Conservation (phyloP, 352 stramenopile genomes). For the Phytophthora pistaciae region DNA sequence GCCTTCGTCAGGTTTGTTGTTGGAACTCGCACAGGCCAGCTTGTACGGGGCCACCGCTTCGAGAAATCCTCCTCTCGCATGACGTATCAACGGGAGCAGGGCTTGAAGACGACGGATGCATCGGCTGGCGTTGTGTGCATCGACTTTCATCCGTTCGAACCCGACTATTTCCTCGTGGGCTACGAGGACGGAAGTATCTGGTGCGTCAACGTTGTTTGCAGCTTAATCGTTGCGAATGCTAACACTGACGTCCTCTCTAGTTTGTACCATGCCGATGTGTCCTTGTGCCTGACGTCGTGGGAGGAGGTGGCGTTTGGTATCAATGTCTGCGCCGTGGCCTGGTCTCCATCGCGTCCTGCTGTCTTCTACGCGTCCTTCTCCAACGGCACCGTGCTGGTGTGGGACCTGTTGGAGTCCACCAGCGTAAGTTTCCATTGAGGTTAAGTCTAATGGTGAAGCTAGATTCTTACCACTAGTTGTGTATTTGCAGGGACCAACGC, state of each 20-base stretch:
- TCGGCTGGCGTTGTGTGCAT: conserved; percentile 50
- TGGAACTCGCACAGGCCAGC: conserved; percentile 48
- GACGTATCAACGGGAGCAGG: conserved; percentile 30
- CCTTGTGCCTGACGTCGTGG: conserved; percentile 56
- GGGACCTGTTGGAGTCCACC: conserved; percentile 60
- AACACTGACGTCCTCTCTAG: conserved; percentile 21
- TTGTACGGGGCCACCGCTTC: conserved; percentile 58
- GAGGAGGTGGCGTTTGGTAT: conserved; percentile 55
- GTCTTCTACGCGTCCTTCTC: conserved; percentile 71
- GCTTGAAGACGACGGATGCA: conserved; percentile 3
- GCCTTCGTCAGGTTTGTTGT: conserved; percentile 51
- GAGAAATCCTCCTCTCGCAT: conserved; percentile 27
- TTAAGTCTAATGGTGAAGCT: background rate
- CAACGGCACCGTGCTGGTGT: conserved; percentile 54
- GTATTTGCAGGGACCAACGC: conserved; percentile 32
- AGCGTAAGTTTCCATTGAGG: conserved; percentile 25
- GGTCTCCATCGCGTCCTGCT: conserved; percentile 58
- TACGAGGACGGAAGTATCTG: conserved; percentile 69
- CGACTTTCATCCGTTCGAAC: conserved; percentile 59
- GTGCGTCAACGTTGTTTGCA: conserved; percentile 17
- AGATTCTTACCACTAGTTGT: background rate
- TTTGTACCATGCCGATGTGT: conserved; percentile 53
- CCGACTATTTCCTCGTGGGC: conserved; percentile 68
- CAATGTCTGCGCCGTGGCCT: conserved; percentile 52
- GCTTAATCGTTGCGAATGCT: background rate